phyloP scores from a whole-genome alignment of 2,329 filamentous ascomycete genomes.

The Arthrobotrys conoides region DNA sequence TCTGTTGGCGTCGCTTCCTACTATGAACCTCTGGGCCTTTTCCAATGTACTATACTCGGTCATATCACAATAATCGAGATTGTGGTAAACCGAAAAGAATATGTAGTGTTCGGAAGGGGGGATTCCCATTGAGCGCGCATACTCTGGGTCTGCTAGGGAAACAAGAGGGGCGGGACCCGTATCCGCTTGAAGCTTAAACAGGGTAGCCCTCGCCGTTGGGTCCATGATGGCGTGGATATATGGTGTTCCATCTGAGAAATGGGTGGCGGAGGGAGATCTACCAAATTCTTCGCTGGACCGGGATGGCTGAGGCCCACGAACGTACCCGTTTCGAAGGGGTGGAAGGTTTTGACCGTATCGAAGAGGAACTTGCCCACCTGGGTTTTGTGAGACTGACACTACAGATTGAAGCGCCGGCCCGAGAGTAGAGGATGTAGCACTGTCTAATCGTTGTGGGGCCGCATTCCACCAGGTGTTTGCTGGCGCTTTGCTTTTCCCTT shows the following conservation, averaged over 20 bases:
- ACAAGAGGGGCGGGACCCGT: background rate
- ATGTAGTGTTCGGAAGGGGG: background rate
- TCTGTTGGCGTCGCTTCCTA: slow-evolving; percentile 80
- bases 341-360: slow-evolving; percentile 3
- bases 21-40: slow-evolving; percentile 66
- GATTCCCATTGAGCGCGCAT: slow-evolving; percentile 6
- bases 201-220: background rate
- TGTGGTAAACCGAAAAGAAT: slow-evolving; percentile 18
- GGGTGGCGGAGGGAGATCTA: slow-evolving; percentile 1
- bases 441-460: background rate
- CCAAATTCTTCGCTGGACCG: too few species aligned
- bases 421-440: background rate
- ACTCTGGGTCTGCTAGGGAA: background rate
- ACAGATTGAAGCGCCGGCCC: background rate
- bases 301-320: too few species aligned
- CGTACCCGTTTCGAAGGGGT: background rate
- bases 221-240: background rate
- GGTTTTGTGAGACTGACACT: background rate
- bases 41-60: background rate
- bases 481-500: background rate
- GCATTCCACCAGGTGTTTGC: background rate
- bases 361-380: background rate
- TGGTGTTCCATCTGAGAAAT: background rate
- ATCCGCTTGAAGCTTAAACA: background rate
- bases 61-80: slow-evolving; percentile 14